Conservation (phyloP, 2,329 filamentous ascomycete genomes). For the Stemphylium beticola region DNA sequence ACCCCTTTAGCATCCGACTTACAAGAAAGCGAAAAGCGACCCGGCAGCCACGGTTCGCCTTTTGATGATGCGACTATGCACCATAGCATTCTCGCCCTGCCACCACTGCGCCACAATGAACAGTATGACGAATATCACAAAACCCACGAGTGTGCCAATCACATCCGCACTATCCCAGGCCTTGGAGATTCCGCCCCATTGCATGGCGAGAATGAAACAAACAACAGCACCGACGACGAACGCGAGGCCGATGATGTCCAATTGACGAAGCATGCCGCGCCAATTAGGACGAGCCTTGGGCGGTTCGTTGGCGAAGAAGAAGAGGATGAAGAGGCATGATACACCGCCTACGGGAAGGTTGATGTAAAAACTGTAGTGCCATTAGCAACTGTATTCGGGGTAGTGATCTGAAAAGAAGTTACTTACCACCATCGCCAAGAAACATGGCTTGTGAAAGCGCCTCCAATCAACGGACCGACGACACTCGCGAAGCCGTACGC, state of each 20-base stretch:
- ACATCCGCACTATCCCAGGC: conserved; percentile 47
- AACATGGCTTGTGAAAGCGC: conserved; percentile 47
- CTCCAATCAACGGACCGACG: conserved; percentile 52
- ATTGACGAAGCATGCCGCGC: conserved; percentile 51
- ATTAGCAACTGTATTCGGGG: neutral
- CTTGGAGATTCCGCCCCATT: conserved; percentile 50
- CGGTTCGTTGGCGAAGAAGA: conserved; percentile 39
- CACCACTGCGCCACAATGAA: conserved; percentile 48
- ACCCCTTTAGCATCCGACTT: neutral
- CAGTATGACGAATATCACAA: conserved; percentile 44
- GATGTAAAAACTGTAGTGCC: conserved; percentile 38
- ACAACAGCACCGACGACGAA: conserved; percentile 50
- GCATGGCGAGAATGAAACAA: conserved; percentile 55
- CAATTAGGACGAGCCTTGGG: conserved; percentile 20
- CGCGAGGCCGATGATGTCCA: conserved; percentile 54
- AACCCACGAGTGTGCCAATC: conserved; percentile 55
- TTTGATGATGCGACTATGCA: conserved; percentile 49
- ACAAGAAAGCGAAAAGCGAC: conserved; percentile 48
- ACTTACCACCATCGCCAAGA: conserved; percentile 51
- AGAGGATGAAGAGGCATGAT: conserved; percentile 38
- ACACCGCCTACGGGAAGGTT: conserved; percentile 55
- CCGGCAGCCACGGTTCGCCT: conserved; percentile 46
- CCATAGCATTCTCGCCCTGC: conserved; percentile 50
- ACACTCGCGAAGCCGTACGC: conserved; percentile 47
- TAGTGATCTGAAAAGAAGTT: rapidly evolving